phyloP scores from a whole-genome alignment of 2,329 filamentous ascomycete genomes.

The Pseudopyricularia javanii region DNA sequence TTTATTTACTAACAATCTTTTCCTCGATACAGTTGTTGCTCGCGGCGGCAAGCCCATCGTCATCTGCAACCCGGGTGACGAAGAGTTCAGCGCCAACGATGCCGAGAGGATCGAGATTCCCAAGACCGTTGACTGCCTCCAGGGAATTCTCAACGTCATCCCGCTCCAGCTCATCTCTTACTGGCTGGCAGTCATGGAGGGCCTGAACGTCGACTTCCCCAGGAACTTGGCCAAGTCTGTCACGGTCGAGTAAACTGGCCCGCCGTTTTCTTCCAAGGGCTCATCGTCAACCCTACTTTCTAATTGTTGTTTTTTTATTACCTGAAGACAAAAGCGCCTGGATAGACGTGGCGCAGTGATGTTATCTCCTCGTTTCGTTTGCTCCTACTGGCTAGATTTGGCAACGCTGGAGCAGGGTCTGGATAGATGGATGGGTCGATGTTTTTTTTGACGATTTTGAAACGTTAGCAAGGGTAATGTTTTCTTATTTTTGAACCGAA shows the following conservation, averaged over 20 bases:
- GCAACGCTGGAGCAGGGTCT: not conserved
- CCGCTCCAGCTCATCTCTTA: slow-evolving; percentile 97
- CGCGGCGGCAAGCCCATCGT: slow-evolving; percentile 94
- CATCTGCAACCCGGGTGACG: slow-evolving; percentile 86
- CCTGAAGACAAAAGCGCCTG: not conserved
- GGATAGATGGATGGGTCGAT: not conserved
- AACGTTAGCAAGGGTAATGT: not conserved
- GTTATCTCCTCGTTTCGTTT: not conserved
- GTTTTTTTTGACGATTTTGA: not conserved
- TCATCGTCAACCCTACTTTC: not conserved
- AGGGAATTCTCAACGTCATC: slow-evolving; percentile 95
- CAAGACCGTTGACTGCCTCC: slow-evolving; percentile 85
- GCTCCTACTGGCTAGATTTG: not conserved
- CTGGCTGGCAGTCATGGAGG: slow-evolving; percentile 94
- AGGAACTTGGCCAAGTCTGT: slow-evolving; percentile 98
- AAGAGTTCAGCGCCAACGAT: slow-evolving; percentile 77
- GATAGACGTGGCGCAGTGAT: not conserved
- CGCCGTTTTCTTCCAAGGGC: not conserved
- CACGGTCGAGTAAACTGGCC: slow-evolving; percentile 73
- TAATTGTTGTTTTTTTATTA: too few species aligned
- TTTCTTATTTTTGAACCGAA: not conserved
- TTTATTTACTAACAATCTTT: slow-evolving; percentile 10
- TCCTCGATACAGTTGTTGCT: slow-evolving; percentile 59
- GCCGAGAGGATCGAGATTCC: slow-evolving; percentile 97
- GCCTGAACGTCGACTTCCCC: slow-evolving; percentile 95